These are phyloP conservation scores for Prunus fruticosa DNA, from an alignment of 306 rosid species.

Conservation along the genomic window DNA sequence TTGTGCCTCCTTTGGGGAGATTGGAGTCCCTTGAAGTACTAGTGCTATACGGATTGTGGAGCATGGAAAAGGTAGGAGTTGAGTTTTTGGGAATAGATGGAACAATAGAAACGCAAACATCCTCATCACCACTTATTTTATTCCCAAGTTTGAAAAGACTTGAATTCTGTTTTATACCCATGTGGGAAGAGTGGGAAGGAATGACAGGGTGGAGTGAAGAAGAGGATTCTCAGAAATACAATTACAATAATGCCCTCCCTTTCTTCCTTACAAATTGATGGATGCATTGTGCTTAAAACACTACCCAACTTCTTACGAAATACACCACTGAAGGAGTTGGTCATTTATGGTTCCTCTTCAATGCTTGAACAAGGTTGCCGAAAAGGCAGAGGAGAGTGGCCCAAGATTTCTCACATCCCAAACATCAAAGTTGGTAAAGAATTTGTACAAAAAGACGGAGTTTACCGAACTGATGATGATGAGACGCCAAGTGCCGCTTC, in stretches of 20 bases:
- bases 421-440: accelerated
- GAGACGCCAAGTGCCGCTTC: no score
- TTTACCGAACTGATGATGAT: no score
- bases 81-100: not conserved
- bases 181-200: not conserved
- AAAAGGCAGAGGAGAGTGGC: not conserved
- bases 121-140: no score
- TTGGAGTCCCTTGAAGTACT: not conserved
- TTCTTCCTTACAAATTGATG: not conserved
- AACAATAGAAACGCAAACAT: no score
- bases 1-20: not conserved
- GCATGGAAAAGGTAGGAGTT: not conserved
- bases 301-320: no score
- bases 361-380: not conserved
- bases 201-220: no score
- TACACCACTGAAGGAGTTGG: not conserved
- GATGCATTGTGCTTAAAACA: not conserved
- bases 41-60: accelerated
- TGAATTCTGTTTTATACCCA: no score
- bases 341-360: no score
- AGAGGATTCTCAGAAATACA: not conserved
- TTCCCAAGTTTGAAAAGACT: no score
- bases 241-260: not conserved
- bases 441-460: no score
- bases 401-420: conserved; percentile 2